Base-by-base conservation (phyloP, 2,329 filamentous ascomycete species). In the Colletotrichum somersetense region DNA sequence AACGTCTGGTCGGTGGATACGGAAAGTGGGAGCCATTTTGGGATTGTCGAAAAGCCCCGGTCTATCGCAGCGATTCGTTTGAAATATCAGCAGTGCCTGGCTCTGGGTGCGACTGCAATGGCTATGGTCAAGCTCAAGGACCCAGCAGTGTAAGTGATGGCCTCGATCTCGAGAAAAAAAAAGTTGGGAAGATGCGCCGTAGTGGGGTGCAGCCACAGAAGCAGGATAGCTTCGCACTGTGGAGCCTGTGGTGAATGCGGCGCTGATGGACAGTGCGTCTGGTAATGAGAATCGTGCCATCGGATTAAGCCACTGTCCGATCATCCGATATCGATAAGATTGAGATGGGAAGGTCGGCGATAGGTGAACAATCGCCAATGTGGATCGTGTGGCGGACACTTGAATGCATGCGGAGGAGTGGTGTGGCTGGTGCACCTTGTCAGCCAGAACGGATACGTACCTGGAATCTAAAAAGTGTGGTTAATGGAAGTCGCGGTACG, bases 1-100 rank as follows among this genome's bases (percentile, higher is more conserved):
- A 71, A 91, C 86, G 77, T 89, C 91, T n/a, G 90, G 90, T 81
- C 87, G 87, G 78, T 91, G 89, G 67, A 92, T 86, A 74, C 88
- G 87, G 76, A 91, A 89, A 74, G 88, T 87, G 56, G 87, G 86
- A 75, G 88, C 85, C 89, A 91, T 91, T 50, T 46, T 76, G 75
- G 75, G 35, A 42, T 56, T 14, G 8, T 69, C 66, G 48, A 50
- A 50, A 56, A 62, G 48, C 30, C 26, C 52, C 30, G 30, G 33
- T 20, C 46, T 46, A 18, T 30, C 12, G 11, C 42, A 38, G 56
- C 26, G 20, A 62, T 62, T 33, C 44, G 38, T 26, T 40, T 58
- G 30, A 23, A 11, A 35, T 64, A 23, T 44, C 40, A 46, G 56
- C 53, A 23, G 55, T 59, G 66, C 59, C 66, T 46, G 10, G 46